phyloP scores from a whole-genome alignment of 139 green algal genomes.

The Astrephomene gubernaculifera region DNA sequence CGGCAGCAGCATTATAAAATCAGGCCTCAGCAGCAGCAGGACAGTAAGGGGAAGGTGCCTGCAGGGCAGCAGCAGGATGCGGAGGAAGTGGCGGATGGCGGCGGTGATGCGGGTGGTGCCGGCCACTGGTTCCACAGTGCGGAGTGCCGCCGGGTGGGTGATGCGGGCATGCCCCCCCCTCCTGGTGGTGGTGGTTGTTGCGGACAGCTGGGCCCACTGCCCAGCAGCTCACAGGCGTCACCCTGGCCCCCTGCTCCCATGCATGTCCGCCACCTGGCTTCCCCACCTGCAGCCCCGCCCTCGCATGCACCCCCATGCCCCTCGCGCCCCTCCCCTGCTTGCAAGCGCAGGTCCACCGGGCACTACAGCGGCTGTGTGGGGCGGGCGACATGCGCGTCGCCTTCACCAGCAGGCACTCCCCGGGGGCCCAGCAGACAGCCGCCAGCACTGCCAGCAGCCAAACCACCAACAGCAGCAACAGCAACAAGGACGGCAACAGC shows the following conservation, averaged over 20 bases:
- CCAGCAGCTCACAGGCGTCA: not conserved
- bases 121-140: constrained; percentile 17
- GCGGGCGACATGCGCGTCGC: not conserved
- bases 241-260: not conserved
- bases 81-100: not conserved
- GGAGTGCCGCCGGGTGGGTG: constrained; percentile 6
- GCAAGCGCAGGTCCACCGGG: constrained; percentile 2
- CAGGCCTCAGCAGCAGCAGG: not conserved
- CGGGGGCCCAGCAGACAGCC: not conserved
- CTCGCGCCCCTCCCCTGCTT: not conserved
- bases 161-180: not conserved
- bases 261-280: not conserved
- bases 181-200: not conserved
- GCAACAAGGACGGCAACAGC: too few relatives aligned
- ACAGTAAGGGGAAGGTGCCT: not conserved
- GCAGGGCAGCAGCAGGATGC: too few relatives aligned
- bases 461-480: too few relatives aligned
- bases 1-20: too few relatives aligned
- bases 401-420: not conserved
- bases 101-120: not conserved
- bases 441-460: too few relatives aligned
- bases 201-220: not conserved
- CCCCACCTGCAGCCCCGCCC: not conserved
- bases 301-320: not conserved
- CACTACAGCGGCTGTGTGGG: constrained; percentile 7